Percentiles rank a stretch among this genome's conserved stretches.
These are phyloP conservation scores for Rosa persica DNA, from an alignment of 306 rosid genomes.

Conservation along the genomic window DNA sequence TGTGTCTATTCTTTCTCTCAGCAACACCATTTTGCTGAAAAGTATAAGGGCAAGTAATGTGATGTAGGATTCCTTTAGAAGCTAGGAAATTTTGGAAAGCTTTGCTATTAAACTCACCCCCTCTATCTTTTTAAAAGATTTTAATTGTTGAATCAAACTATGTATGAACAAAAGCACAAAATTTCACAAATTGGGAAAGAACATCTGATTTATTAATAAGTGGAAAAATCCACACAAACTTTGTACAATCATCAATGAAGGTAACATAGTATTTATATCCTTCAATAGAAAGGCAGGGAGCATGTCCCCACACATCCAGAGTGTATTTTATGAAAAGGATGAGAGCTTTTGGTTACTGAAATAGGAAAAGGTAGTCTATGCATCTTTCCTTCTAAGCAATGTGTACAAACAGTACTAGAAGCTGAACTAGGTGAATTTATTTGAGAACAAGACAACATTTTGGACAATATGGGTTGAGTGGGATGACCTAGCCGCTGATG, in stretches of 20 bases:
- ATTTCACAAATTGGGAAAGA: not conserved
- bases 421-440: not conserved
- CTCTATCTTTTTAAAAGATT: not conserved
- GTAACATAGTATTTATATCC: not conserved
- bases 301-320: too few species aligned
- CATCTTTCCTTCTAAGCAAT: not conserved
- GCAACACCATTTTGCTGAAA: not conserved
- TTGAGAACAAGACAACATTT: not conserved
- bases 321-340: too few species aligned
- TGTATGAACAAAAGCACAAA: not conserved
- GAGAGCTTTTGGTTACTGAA: not conserved
- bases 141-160: not conserved
- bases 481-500: too few species aligned
- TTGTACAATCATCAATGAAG: not conserved
- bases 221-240: not conserved
- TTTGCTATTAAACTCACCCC: not conserved
- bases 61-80: not conserved
- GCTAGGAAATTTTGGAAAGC: not conserved
- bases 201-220: not conserved
- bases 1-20: not conserved
- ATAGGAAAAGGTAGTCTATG: not conserved
- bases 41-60: not conserved
- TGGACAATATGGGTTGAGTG: too few species aligned
- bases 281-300: not conserved
- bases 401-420: not conserved